phyloP scores from a whole-genome alignment of 2,329 filamentous ascomycete species.

The Alternaria angustiovoidea region DNA sequence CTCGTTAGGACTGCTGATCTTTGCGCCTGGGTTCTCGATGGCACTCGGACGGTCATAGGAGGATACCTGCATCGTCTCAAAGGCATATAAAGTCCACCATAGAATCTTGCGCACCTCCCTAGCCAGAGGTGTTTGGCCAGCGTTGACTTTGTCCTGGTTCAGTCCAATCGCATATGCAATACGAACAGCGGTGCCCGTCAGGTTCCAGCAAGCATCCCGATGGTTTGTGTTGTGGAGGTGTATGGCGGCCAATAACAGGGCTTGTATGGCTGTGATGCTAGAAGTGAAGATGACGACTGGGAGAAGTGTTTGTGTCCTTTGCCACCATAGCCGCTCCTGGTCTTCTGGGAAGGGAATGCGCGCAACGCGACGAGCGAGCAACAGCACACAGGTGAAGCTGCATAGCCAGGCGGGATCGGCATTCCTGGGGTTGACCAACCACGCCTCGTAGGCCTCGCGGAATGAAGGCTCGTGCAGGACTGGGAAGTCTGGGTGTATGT shows the following conservation, averaged over 20 bases:
- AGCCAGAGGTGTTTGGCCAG: conserved; percentile 45
- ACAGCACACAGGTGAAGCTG: conserved; percentile 53
- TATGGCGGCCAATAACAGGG: conserved; percentile 53
- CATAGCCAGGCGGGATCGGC: conserved; percentile 55
- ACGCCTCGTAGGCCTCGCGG: conserved; percentile 52
- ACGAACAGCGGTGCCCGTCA: conserved; percentile 54
- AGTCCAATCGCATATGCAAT: conserved; percentile 57
- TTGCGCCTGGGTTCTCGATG: conserved; percentile 50
- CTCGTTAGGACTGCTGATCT: conserved; percentile 49
- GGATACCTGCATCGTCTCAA: conserved; percentile 58
- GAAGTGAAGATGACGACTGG: conserved; percentile 56
- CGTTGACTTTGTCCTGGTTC: conserved; percentile 53
- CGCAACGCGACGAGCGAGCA: conserved; percentile 50
- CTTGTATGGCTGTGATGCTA: conserved; percentile 53
- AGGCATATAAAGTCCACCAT: conserved; percentile 62
- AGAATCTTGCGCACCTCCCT: conserved; percentile 59
- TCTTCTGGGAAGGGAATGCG: conserved; percentile 46
- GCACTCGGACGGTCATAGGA: conserved; percentile 56
- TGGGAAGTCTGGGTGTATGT: conserved; percentile 54
- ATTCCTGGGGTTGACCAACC: conserved; percentile 38
- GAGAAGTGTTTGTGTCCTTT: conserved; percentile 51
- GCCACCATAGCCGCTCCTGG: conserved; percentile 55
- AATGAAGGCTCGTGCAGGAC: conserved; percentile 56
- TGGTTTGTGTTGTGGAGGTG: conserved; percentile 58
- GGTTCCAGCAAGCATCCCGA: conserved; percentile 55